Evolutionary conservation across 2,329 filamentous ascomycete species (phyloP), one percentile per base, ranked within the genome.

Genomic region (Neurospora sp.): DNA sequence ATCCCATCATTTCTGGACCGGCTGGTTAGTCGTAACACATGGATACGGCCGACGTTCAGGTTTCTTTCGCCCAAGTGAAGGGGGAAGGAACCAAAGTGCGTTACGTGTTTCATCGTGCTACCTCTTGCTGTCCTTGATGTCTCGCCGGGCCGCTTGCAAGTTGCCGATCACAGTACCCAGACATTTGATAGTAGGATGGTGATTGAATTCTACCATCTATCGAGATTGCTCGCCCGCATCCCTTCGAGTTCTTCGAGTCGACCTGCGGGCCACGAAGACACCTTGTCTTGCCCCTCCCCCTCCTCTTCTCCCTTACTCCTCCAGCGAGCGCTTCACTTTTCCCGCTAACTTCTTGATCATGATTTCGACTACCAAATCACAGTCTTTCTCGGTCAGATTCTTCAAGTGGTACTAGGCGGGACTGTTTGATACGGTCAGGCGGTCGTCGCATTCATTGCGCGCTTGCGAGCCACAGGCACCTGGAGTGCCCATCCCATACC

Each of bases 401-500:
- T 17, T n/a, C 4, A 36, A 36, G 52, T 62, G 23, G 15, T 62
- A 62, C 52, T 62, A 62, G 52, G 28, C 28, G 23, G 28, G 52
- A 36, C 52, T 62, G 15, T 36, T 36, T 36, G 52, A 62, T 17
- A 36, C 52, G 13, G 52, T 62, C 52, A 62, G 28, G 52, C 28
- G 28, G 13, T 62, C 28, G 13, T n/a, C 39, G 23, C 67, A 15
- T 68, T 6, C 39, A 7, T 66, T 42, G 19, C 36, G 28, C 38
- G 52, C 68, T 40, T 68, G 23, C 66, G 28, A 38, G 67, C 7
- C 40, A 28, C 68, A 40, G n/a, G 68, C 68, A 70, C 66, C 66
- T 67, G 46, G 58, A 43, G 40, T 36, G 58, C 40, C 38, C 23
- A 40, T 39, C 38, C 13, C 11, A 38, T 1, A 40, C 46, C 10